These are phyloP conservation scores for Fusarium sp. DNA, from an alignment of 2,329 filamentous ascomycete genomes.

Conservation along the genomic window DNA sequence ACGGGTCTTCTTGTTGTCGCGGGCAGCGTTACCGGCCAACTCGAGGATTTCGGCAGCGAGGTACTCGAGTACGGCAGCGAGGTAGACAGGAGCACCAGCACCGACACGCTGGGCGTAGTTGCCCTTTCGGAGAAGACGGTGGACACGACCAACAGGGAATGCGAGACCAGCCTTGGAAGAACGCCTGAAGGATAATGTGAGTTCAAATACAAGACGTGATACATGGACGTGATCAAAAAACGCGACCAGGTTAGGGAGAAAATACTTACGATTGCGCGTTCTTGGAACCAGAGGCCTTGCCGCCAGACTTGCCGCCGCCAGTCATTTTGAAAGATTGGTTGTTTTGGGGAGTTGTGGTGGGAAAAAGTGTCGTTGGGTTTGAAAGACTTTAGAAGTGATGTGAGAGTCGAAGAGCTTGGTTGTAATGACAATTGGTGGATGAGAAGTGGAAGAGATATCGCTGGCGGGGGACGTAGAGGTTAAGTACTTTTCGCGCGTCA, in stretches of 20 bases:
- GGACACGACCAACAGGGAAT: slow-evolving; percentile 98
- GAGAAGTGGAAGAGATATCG: slow-evolving; percentile 54
- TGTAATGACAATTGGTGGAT: slow-evolving; percentile 56
- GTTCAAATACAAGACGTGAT: too few species aligned
- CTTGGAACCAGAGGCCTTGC: slow-evolving; percentile 99
- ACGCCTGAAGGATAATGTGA: slow-evolving; percentile 70
- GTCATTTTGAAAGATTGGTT: slow-evolving; percentile 85
- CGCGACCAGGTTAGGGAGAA: slow-evolving; percentile 7
- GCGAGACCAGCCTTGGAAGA: slow-evolving; percentile 99
- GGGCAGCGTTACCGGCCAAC: slow-evolving; percentile 97
- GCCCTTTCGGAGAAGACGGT: slow-evolving; percentile 98
- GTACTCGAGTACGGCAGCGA: slow-evolving; percentile 97
- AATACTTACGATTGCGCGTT: slow-evolving; percentile 93
- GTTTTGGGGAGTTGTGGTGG: slow-evolving; percentile 34
- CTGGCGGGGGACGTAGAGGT: slow-evolving; percentile 62
- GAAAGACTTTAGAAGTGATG: slow-evolving; percentile 43
- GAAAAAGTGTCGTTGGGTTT: slow-evolving; percentile 36
- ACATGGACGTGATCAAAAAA: slow-evolving; percentile 9
- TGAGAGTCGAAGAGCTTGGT: slow-evolving; percentile 52
- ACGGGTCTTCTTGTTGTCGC: slow-evolving; percentile 99
- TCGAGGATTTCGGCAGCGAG: slow-evolving; percentile 99
- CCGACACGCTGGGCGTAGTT: slow-evolving; percentile 99
- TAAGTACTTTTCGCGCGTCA: slow-evolving; percentile 69
- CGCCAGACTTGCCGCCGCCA: slow-evolving; percentile 99
- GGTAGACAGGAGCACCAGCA: slow-evolving; percentile 97